Base-by-base conservation (phyloP, 306 rosid genomes). In the Cucurbita argyrosperma region DNA sequence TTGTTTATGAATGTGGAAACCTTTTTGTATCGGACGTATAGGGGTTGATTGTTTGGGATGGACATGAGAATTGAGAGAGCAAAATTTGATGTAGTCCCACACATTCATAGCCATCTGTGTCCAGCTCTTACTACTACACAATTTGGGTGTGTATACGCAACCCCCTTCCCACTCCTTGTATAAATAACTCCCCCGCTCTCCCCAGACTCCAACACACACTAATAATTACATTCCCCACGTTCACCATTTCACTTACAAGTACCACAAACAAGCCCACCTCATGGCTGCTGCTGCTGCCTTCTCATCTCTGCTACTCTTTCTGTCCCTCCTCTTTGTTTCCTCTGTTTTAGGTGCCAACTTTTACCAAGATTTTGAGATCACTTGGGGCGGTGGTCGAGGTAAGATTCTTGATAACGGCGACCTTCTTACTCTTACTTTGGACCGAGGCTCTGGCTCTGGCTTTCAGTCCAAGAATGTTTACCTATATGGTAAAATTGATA, bases 381-480 rank as follows among this genome's bases (percentile, higher is more conserved):
- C 87, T 0, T 89, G 90, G 90, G 96, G 96, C 0, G 87, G 79
- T 45, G 88, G 83, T 0, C 86, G 89, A 0, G 90, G 80, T 6
- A 87, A 85, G 13, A 83, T 88, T 10, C 56, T 82, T 10, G 62
- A 84, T 76, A 79, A 85, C 1, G 92, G 79, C 0, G 56, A 85
- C 0, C 85, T 85, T 53, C 92, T 89, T n/a, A 84, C 92, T 8
- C 85, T 89, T 2, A 53, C 84, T 0, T 83, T 89, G 0, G 92
- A 89, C 80, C 75, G 79, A 43, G 57, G 79, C 43, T 87, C 90
- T 4, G 92, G 96, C 74, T 87, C 92, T 0, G 89, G 89, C 0
- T 89, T 87, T 6, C 90, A 81, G 11, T 89, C 91, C 19, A 90
- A 79, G 10, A 81, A 80, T 5, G 80, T 85, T 71, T 90, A 85